Conservation (phyloP, 169 alveolate species). For the Plasmodium gonderi region DNA sequence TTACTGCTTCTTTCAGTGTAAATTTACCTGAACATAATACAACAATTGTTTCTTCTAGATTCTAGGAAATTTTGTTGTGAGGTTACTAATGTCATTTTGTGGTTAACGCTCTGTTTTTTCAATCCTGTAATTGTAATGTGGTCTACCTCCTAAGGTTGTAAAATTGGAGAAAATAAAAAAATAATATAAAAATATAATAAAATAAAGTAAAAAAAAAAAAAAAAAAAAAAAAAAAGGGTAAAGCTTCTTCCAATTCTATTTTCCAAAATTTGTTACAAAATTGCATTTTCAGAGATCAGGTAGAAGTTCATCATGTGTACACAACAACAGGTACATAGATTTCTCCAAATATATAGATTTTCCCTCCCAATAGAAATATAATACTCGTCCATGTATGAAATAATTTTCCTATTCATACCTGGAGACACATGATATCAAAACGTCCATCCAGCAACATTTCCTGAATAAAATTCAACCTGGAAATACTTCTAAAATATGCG, state of each 20-base stretch:
- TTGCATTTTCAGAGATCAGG: too few species aligned
- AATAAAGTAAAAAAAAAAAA: too few species aligned
- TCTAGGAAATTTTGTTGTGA: neutral
- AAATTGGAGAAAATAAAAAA: too few species aligned
- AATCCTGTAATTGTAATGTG: neutral
- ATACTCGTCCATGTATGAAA: too few species aligned
- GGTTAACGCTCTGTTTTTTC: neutral
- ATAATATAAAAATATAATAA: too few species aligned
- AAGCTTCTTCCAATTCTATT: too few species aligned
- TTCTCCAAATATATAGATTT: too few species aligned
- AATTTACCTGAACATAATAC: slow-evolving; percentile 24
- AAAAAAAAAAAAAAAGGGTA: too few species aligned
- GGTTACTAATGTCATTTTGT: neutral
- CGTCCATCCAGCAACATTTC: neutral
- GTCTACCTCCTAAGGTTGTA: slow-evolving; percentile 41
- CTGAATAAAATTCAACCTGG: neutral
- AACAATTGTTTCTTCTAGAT: slow-evolving; percentile 41
- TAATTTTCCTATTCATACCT: neutral
- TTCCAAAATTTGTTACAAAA: too few species aligned
- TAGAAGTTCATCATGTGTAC: too few species aligned
- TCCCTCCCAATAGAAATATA: too few species aligned
- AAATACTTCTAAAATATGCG: neutral
- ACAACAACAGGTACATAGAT: too few species aligned
- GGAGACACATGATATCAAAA: slow-evolving; percentile 31
- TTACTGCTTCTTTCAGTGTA: neutral